Conservation (phyloP, 163 green algal species). For the Scenedesmus sp. region DNA sequence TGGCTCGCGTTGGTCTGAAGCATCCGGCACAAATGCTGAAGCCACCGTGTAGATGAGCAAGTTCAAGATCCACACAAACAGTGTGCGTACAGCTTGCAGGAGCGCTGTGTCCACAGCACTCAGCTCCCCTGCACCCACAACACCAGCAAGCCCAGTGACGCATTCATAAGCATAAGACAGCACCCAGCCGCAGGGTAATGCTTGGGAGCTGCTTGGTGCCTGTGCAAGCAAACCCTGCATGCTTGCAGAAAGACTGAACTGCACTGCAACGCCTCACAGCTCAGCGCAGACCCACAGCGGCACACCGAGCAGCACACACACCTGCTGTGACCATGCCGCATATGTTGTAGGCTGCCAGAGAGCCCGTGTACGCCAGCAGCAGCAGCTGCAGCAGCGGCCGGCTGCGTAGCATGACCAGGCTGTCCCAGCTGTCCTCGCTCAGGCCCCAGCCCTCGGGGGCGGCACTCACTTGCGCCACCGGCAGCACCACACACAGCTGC, state of each 20-base stretch:
- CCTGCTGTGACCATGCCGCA: slow-evolving; percentile 49
- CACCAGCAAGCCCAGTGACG: background rate
- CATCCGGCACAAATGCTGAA: slow-evolving; percentile 3
- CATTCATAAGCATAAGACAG: background rate
- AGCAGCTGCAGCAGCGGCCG: slow-evolving; percentile 41
- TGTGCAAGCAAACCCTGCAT: background rate
- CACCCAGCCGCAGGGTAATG: background rate
- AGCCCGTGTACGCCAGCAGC: slow-evolving; percentile 27
- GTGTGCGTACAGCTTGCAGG: slow-evolving; percentile 47
- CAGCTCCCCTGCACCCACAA: slow-evolving; percentile 45
- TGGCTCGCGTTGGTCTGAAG: slow-evolving; percentile 18
- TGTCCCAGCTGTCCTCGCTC: slow-evolving; percentile 31
- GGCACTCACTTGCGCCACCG: background rate
- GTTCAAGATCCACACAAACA: slow-evolving; percentile 55
- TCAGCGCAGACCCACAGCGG: background rate
- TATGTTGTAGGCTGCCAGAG: slow-evolving; percentile 44
- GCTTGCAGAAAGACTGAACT: background rate
- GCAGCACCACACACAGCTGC: background rate
- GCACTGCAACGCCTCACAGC: background rate
- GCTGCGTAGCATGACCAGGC: background rate
- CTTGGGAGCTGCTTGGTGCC: background rate
- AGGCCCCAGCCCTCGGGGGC: slow-evolving; percentile 33
- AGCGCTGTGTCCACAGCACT: slow-evolving; percentile 35
- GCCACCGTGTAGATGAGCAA: slow-evolving; percentile 24
- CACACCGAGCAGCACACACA: slow-evolving; percentile 10